phyloP scores from a whole-genome alignment of 345 rosid species.

The Brassica juncea region DNA sequence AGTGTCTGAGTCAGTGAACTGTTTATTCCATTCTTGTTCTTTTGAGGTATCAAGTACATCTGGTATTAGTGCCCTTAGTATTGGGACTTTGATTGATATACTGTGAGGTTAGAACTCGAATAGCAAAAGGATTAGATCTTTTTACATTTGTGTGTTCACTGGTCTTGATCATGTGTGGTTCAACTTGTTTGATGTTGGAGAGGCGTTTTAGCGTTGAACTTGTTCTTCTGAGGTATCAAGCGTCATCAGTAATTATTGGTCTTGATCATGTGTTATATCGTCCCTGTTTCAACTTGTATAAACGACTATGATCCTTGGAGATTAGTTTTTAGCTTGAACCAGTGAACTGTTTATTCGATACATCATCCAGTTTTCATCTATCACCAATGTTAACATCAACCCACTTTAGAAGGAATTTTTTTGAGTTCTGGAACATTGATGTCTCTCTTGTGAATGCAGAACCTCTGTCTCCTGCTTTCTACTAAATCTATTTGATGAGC shows the following conservation, averaged over 20 bases:
- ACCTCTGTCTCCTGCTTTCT: background rate
- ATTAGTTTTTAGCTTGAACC: background rate
- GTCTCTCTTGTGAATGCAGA: background rate
- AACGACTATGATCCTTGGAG: background rate
- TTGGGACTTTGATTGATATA: constrained; percentile 9
- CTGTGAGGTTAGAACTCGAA: background rate
- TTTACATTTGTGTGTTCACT: background rate
- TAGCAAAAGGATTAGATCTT: background rate
- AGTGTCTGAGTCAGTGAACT: no score
- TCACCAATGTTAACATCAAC: background rate
- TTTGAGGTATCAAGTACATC: no score
- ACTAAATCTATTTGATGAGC: background rate
- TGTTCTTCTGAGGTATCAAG: no score
- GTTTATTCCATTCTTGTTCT: no score
- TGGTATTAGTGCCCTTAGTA: background rate
- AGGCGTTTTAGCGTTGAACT: no score
- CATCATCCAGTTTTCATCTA: background rate
- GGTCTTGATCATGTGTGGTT: constrained; percentile 1
- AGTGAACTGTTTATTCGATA: background rate
- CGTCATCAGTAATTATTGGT: background rate
- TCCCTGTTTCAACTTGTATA: background rate
- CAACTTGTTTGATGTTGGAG: no score
- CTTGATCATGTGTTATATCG: constrained; percentile 4
- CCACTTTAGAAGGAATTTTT: background rate
- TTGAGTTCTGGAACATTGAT: constrained; percentile 3